Evolutionary conservation across 345 rosid genomes (phyloP), one percentile per base, ranked within the genome.

Genomic region (Rhizophora mangle): DNA sequence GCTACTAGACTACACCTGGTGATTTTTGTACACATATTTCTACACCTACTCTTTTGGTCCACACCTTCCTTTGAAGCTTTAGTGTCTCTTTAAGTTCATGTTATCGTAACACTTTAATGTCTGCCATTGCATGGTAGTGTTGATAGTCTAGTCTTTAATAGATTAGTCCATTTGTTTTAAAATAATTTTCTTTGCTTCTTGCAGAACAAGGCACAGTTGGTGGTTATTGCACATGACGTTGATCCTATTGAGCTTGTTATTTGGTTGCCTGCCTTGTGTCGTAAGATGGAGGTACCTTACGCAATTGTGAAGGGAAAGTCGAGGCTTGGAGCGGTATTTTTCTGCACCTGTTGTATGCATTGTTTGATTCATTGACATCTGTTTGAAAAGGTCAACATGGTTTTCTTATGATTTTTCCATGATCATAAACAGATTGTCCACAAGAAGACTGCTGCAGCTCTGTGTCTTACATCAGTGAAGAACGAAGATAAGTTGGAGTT

Each of bases 221-320:
- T 89, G 43, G 82, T 89, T 66, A 89, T 89, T 27, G 95, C 92
- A n/a, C 95, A 87, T 51, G 95, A 89, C 72, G 95, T 89, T 9
- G 91, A 89, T 71, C 95, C 92, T 8, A 89, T 89, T 26, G 95
- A 89, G 84, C 72, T 87, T 82, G 95, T 89, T 61, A 92, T 89
- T 6, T 89, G 95, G 95, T 66, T 89, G 34, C 95, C 95, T 36
- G 88, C 95, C 30, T 72, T 89, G 13, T 89, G 95, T 76, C 82
- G 95, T 30, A 89, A 89, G 79, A 87, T 89, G 92, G 95, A 89
- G 80, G 85, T 89, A 29, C 95, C 95, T 0, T 89, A 89, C 83
- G 88, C 82, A 84, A 69, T 89, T 63, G 95, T 89, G 69, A 89
- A 89, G 79, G 95, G 91, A 1, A 89, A 89, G 77, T 74, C 94